Evolutionary conservation across 129 eudicot species (phyloP).

Genomic region (Escallonia herrerae): DNA sequence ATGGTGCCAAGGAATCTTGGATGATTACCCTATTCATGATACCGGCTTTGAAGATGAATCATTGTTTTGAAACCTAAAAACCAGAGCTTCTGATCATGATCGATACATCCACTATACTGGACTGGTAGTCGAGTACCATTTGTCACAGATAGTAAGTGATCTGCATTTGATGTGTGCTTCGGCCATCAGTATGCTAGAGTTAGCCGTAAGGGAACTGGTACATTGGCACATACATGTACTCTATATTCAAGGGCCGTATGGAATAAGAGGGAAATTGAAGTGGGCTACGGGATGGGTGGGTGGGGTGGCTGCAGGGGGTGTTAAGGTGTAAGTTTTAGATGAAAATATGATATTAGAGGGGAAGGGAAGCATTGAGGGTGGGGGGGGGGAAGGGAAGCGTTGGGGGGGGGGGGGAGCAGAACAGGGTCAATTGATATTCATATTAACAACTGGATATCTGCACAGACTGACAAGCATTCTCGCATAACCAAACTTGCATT

Average conservation of each 20-base stretch:
- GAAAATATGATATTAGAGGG: too few species aligned
- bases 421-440: too few species aligned
- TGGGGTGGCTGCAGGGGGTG: too few species aligned
- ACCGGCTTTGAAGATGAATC: not conserved
- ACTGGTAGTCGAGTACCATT: not conserved
- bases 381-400: too few species aligned
- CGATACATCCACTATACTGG: not conserved
- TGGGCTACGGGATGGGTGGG: too few species aligned
- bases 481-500: too few species aligned
- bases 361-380: too few species aligned
- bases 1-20: not conserved
- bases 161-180: slow-evolving; percentile 23
- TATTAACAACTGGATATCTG: too few species aligned
- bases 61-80: slow-evolving; percentile 22
- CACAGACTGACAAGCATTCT: too few species aligned
- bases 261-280: too few species aligned
- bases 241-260: not conserved
- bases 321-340: too few species aligned
- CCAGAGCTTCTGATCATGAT: slow-evolving; percentile 39
- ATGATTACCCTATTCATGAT: not conserved
- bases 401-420: too few species aligned
- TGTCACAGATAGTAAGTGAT: not conserved
- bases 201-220: not conserved
- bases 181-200: not conserved
- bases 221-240: slow-evolving; percentile 20